Percentiles rank a stretch among this genome's conserved stretches.
These are phyloP conservation scores for Scutellaria galericulata DNA, from an alignment of 257 asterid species.

Conservation along the genomic window DNA sequence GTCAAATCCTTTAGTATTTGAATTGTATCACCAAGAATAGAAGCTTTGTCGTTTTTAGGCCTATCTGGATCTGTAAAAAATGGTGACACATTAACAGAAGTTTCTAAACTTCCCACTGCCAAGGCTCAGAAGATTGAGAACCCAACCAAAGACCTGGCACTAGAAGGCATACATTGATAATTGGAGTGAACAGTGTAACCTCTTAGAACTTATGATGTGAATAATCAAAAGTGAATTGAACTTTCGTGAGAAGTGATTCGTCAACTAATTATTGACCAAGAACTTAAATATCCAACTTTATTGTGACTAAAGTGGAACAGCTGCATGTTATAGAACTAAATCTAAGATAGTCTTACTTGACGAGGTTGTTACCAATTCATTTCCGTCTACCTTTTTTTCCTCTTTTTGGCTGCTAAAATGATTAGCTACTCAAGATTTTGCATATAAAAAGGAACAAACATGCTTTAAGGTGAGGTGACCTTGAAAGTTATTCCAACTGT, in stretches of 20 bases:
- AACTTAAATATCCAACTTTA: slow-evolving; percentile 16
- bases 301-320: neutral
- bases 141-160: slow-evolving; percentile 14
- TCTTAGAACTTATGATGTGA: slow-evolving; percentile 11
- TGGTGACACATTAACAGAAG: slow-evolving; percentile 21
- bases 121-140: slow-evolving; percentile 5
- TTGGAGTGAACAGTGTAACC: slow-evolving; percentile 16
- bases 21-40: slow-evolving; percentile 85
- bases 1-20: slow-evolving; percentile 92
- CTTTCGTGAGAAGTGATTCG: neutral
- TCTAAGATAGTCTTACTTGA: neutral
- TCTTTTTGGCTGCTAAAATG: neutral
- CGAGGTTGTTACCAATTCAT: slow-evolving; percentile 1
- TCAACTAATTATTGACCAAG: slow-evolving; percentile 1
- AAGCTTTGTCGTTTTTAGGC: slow-evolving; percentile 98
- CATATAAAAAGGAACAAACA: slow-evolving; percentile 6
- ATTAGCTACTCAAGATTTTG: slow-evolving; percentile 15
- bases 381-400: slow-evolving; percentile 4
- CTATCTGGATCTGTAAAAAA: slow-evolving; percentile 91
- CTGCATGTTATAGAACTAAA: neutral
- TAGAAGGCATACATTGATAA: neutral
- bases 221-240: neutral
- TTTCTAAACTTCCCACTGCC: slow-evolving; percentile 30
- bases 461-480: slow-evolving; percentile 1
- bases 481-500: slow-evolving; percentile 16